phyloP scores from a whole-genome alignment of 23 red algal genomes.

The Gracilaria domingensis region DNA sequence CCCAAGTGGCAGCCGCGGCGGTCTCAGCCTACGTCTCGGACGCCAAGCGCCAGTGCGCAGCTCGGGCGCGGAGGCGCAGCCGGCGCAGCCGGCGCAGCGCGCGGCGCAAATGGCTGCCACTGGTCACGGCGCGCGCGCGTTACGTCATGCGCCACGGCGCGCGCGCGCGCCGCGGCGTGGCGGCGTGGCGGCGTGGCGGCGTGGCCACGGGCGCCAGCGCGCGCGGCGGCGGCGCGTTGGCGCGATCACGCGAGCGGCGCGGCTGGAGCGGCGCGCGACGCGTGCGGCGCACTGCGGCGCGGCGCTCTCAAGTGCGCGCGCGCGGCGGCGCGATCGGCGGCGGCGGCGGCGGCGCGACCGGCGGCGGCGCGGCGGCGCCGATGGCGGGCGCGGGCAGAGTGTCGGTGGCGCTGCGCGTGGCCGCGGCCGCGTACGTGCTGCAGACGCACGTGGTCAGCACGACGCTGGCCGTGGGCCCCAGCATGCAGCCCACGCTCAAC shows the following conservation, averaged over 20 bases:
- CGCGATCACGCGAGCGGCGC: not conserved
- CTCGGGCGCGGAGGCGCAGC: too few relatives aligned
- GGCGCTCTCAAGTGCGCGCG: not conserved
- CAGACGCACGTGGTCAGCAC: slow-evolving; percentile 69
- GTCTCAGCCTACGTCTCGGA: too few relatives aligned
- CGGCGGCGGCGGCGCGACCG: not conserved
- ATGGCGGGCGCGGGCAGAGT: not conserved
- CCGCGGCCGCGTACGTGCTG: slow-evolving; percentile 66
- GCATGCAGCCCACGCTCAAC: slow-evolving; percentile 81
- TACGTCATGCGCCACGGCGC: too few relatives aligned
- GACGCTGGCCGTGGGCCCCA: slow-evolving; percentile 77
- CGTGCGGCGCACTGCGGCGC: not conserved
- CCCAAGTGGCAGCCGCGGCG: not conserved
- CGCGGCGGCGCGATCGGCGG: not conserved
- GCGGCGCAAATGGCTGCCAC: too few relatives aligned
- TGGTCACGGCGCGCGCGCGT: too few relatives aligned
- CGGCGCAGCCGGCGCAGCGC: too few relatives aligned
- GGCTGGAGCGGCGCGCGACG: too few relatives aligned
- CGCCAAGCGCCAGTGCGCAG: too few relatives aligned
- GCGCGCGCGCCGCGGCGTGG: not conserved
- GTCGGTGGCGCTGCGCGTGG: slow-evolving; percentile 33
- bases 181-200: not conserved
- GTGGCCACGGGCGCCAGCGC: not conserved
- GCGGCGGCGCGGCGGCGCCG: not conserved
- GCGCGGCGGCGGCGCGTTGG: not conserved